A percentile compares a stretch with the other conserved stretches of the same genome.
Evolutionary conservation across 2,329 filamentous ascomycete genomes (phyloP).

Genomic region (Alternaria novae-zelandiae): DNA sequence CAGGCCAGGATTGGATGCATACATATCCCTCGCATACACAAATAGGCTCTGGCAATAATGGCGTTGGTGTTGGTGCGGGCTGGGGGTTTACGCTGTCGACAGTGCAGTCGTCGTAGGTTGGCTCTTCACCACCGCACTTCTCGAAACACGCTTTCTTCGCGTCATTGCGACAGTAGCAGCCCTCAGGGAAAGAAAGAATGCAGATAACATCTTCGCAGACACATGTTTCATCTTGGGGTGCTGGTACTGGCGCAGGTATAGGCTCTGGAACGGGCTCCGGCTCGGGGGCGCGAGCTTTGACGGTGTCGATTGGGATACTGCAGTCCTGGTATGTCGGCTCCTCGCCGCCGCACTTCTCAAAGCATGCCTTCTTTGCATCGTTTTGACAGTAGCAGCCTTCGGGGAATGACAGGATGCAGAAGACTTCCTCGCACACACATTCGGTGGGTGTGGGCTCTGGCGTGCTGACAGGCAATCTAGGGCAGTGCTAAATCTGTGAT

Average conservation of each 20-base stretch:
- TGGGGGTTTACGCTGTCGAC: no score
- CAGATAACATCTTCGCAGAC: constrained; percentile 26
- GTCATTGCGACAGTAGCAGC: constrained; percentile 35
- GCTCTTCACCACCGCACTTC: constrained; percentile 28
- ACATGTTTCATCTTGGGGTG: constrained; percentile 9
- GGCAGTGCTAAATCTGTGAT: neutral
- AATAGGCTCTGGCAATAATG: neutral
- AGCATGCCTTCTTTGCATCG: constrained; percentile 26
- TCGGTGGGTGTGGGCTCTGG: neutral
- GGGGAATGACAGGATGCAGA: constrained; percentile 34
- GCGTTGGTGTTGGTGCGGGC: neutral
- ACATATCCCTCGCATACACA: constrained; percentile 24
- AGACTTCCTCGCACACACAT: constrained; percentile 8
- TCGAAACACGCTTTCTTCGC: constrained; percentile 29
- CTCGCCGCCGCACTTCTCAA: constrained; percentile 31
- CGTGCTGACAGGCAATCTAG: neutral
- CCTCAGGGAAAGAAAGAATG: constrained; percentile 27
- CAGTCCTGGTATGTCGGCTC: neutral
- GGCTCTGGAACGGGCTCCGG: neutral
- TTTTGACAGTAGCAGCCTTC: constrained; percentile 38
- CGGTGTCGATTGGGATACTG: neutral
- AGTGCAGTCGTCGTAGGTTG: neutral
- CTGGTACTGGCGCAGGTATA: neutral
- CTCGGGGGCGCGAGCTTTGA: neutral
- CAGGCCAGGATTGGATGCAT: constrained; percentile 9